Conservation (phyloP, 768 basidiomycete species). For the Cystofilobasidium capitatum region DNA sequence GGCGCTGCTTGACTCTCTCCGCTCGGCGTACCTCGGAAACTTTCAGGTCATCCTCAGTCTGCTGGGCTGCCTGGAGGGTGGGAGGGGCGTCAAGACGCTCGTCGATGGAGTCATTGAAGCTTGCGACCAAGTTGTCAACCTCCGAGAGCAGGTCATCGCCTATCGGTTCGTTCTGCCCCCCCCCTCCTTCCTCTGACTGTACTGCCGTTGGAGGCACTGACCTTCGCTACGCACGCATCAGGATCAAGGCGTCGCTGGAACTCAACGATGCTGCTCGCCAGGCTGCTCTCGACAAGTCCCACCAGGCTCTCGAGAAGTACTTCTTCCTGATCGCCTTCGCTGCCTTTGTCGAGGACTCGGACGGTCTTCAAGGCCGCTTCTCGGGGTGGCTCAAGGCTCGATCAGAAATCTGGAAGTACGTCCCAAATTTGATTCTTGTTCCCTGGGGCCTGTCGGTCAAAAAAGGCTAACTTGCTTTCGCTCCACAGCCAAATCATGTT, state of each 20-base stretch:
- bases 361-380: slow-evolving; percentile 56
- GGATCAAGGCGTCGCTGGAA: slow-evolving; percentile 25
- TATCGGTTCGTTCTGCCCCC: slow-evolving; percentile 71
- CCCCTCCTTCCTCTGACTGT: slow-evolving; percentile 37
- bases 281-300: slow-evolving; percentile 54
- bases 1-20: slow-evolving; percentile 67
- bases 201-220: slow-evolving; percentile 56
- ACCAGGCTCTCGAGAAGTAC: slow-evolving; percentile 76
- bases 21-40: slow-evolving; percentile 83
- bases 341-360: slow-evolving; percentile 59
- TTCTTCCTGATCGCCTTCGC: slow-evolving; percentile 94
- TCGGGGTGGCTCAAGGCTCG: slow-evolving; percentile 81
- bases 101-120: slow-evolving; percentile 85
- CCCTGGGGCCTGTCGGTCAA: neutral
- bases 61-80: slow-evolving; percentile 83
- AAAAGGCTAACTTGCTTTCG: neutral
- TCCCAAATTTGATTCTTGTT: neutral
- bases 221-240: neutral
- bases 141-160: slow-evolving; percentile 78
- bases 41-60: slow-evolving; percentile 85
- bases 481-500: slow-evolving; percentile 66
- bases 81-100: slow-evolving; percentile 70
- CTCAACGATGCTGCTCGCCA: slow-evolving; percentile 41
- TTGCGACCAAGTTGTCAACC: slow-evolving; percentile 62
- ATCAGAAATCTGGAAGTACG: slow-evolving; percentile 88